Conservation (phyloP, 2,329 filamentous ascomycete species). For the Ramichloridium luteum region DNA sequence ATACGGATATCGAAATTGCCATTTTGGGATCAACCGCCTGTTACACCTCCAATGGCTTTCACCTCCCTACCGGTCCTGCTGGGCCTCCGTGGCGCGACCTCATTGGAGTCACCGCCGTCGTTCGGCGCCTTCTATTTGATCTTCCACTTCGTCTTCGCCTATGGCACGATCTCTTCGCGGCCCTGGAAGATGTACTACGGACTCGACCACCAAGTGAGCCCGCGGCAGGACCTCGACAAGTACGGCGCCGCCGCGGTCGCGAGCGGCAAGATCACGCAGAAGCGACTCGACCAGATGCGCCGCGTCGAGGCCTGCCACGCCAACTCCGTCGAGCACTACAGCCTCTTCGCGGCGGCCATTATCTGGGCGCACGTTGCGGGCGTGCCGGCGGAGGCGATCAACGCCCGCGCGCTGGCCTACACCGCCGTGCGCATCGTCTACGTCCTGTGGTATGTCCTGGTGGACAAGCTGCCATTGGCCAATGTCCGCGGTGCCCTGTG, state of each 20-base stretch:
- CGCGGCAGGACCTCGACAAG: slow-evolving; percentile 35
- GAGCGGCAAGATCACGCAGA: slow-evolving; percentile 31
- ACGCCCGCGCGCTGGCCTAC: slow-evolving; percentile 30
- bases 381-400: slow-evolving; percentile 27
- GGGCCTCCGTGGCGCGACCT: slow-evolving; percentile 18
- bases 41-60: too few species aligned
- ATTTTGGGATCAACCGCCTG: too few species aligned
- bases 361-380: slow-evolving; percentile 30
- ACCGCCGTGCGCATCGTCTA: slow-evolving; percentile 32
- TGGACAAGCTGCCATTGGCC: slow-evolving; percentile 26
- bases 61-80: slow-evolving; percentile 14
- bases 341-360: slow-evolving; percentile 29
- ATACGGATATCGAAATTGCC: too few species aligned
- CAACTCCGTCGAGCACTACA: slow-evolving; percentile 35
- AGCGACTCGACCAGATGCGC: slow-evolving; percentile 31
- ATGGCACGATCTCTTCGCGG: slow-evolving; percentile 34
- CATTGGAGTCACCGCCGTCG: slow-evolving; percentile 11
- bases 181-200: slow-evolving; percentile 31
- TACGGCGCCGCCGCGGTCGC: slow-evolving; percentile 31
- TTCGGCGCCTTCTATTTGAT: slow-evolving; percentile 24
- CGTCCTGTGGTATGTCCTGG: slow-evolving; percentile 29
- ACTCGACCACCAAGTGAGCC: slow-evolving; percentile 37
- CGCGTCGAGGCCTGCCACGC: slow-evolving; percentile 36
- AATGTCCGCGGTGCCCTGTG: slow-evolving; percentile 29
- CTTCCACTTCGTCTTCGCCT: slow-evolving; percentile 34